Percentiles rank a stretch among this genome's conserved stretches.
Conservation (phyloP, 306 rosid genomes). For the Clitoria ternatea region DNA sequence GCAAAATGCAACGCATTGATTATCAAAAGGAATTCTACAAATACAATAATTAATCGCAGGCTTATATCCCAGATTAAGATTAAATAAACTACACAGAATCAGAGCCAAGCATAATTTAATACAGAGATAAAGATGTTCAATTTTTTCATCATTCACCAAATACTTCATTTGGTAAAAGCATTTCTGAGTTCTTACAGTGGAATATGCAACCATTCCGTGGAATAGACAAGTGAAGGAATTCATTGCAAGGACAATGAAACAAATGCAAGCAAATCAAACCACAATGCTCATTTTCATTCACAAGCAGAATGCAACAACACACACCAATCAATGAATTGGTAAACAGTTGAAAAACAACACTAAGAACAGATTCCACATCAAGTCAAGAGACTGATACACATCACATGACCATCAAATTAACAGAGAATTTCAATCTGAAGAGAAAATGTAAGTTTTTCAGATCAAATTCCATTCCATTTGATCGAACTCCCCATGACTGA, state of each 20-base stretch:
- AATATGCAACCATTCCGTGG: background rate
- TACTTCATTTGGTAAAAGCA: background rate
- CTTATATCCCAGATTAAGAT: background rate
- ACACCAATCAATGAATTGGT: background rate
- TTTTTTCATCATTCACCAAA: background rate
- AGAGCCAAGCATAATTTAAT: background rate
- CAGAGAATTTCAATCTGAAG: conserved; percentile 2
- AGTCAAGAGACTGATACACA: background rate
- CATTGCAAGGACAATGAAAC: background rate
- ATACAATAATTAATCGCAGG: background rate
- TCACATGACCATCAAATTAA: conserved; percentile 10
- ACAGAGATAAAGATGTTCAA: background rate
- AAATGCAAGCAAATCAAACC: background rate
- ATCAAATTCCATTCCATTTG: conserved; percentile 22
- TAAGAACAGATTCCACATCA: background rate
- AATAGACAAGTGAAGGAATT: conserved; percentile 2
- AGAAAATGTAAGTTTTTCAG: conserved; percentile 12
- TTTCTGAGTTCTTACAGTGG: background rate
- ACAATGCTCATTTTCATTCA: background rate
- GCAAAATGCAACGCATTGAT: conserved; percentile 29
- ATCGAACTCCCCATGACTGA: background rate
- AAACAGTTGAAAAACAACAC: background rate
- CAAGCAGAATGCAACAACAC: background rate
- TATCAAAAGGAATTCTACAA: conserved; percentile 31
- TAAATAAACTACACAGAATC: background rate